Conservation (phyloP, 1,139 yeast genomes). For the Yarrowia galli region DNA sequence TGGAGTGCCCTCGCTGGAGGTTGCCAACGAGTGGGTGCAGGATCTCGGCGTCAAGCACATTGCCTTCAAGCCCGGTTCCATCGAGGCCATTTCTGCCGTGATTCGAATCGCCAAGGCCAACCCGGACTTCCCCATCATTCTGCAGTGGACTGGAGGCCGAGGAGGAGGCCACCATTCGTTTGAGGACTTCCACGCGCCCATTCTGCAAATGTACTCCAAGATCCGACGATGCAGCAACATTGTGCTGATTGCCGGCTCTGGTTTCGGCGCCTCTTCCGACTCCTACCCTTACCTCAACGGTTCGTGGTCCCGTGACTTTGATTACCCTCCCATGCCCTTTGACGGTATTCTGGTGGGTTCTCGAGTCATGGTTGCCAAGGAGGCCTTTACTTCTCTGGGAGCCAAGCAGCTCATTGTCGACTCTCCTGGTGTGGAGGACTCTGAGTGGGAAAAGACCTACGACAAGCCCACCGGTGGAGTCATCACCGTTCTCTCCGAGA, state of each 20-base stretch:
- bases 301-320: constrained; percentile 84
- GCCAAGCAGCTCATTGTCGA: constrained; percentile 92
- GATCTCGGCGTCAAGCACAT: constrained; percentile 91
- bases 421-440: constrained; percentile 88
- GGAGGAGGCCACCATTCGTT: constrained; percentile 99
- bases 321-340: constrained; percentile 98
- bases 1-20: constrained; percentile 98
- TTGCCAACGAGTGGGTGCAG: constrained; percentile 94
- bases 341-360: constrained; percentile 98
- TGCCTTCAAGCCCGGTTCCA: constrained; percentile 97
- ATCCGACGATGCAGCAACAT: constrained; percentile 92
- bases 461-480: constrained; percentile 97
- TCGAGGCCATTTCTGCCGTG: constrained; percentile 87
- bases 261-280: constrained; percentile 96
- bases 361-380: constrained; percentile 96
- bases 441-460: constrained; percentile 92
- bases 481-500: constrained; percentile 93
- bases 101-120: constrained; percentile 93
- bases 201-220: constrained; percentile 92
- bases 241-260: constrained; percentile 94
- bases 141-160: constrained; percentile 99
- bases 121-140: constrained; percentile 93
- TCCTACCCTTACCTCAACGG: constrained; percentile 98
- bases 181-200: constrained; percentile 98
- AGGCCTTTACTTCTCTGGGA: constrained; percentile 90